Percentiles rank a stretch among this genome's conserved stretches.
phyloP scores from a whole-genome alignment of 2,329 filamentous ascomycete species.

The Fusarium nelsonii region DNA sequence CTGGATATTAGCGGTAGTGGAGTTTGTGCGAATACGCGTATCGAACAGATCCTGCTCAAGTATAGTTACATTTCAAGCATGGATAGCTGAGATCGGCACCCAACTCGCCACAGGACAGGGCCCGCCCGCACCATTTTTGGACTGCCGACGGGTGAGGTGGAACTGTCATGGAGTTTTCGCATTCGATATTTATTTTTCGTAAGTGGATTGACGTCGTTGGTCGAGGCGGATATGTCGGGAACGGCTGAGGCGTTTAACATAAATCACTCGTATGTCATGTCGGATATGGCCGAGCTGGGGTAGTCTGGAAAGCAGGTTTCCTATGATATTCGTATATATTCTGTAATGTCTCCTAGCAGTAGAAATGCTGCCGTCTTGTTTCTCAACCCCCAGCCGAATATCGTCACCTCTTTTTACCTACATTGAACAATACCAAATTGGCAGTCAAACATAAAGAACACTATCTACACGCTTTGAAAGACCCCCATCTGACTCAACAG shows the following conservation, averaged over 20 bases:
- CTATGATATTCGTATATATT: background rate
- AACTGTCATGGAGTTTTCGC: slow-evolving; percentile 25
- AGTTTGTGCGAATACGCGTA: background rate
- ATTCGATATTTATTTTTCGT: slow-evolving; percentile 23
- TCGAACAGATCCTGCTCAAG: background rate
- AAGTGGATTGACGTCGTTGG: slow-evolving; percentile 18
- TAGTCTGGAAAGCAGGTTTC: background rate
- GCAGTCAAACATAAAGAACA: background rate
- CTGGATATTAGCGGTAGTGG: background rate
- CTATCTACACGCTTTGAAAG: background rate
- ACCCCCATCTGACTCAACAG: background rate
- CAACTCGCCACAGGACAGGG: slow-evolving; percentile 6
- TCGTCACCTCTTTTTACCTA: background rate
- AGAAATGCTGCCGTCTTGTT: background rate
- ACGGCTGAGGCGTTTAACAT: slow-evolving; percentile 9
- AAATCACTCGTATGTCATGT: slow-evolving; percentile 27
- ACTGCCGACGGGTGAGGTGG: slow-evolving; percentile 7
- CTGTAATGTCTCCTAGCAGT: background rate
- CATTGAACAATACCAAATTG: background rate
- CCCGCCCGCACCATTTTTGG: slow-evolving; percentile 10
- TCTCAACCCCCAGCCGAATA: background rate
- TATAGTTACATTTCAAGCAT: background rate
- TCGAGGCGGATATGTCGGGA: slow-evolving; percentile 14
- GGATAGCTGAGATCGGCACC: slow-evolving; percentile 1
- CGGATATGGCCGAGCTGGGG: background rate